phyloP scores from a whole-genome alignment of 768 basidiomycete genomes.

The Tylopilus felleus region DNA sequence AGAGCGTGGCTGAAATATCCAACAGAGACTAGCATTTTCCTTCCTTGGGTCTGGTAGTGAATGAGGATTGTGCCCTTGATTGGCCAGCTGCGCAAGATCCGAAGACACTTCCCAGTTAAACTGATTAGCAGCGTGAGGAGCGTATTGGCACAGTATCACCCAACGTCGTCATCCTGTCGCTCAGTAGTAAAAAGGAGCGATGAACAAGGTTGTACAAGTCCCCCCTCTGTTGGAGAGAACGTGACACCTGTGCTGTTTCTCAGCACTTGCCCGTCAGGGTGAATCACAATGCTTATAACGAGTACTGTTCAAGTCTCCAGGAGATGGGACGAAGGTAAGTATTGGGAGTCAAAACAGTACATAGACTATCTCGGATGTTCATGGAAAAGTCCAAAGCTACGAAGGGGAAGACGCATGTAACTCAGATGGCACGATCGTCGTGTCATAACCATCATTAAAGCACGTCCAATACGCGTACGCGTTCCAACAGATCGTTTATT shows the following conservation, averaged over 20 bases:
- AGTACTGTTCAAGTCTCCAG: not conserved
- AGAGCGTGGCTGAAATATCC: constrained; percentile 6
- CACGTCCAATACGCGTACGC: no score
- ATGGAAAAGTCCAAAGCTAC: no score
- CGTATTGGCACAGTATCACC: no score
- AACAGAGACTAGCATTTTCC: not conserved
- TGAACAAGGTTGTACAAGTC: not conserved
- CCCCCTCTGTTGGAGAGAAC: not conserved
- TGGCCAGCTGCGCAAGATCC: not conserved
- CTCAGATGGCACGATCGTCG: no score
- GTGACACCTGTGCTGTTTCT: not conserved
- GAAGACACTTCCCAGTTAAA: not conserved
- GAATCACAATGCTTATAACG: not conserved
- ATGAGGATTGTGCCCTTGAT: constrained; percentile 2
- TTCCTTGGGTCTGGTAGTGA: not conserved
- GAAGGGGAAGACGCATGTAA: no score
- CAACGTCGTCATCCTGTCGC: no score
- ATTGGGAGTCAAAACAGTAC: no score
- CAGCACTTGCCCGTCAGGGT: not conserved
- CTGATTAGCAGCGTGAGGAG: not conserved
- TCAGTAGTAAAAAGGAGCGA: not conserved
- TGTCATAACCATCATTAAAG: no score
- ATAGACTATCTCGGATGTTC: no score
- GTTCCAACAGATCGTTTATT: no score
- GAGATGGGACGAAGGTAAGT: no score